A percentile compares a stretch with the other conserved stretches of the same genome.
phyloP scores from a whole-genome alignment of 2,329 filamentous ascomycete species.

The Claviceps maximensis region DNA sequence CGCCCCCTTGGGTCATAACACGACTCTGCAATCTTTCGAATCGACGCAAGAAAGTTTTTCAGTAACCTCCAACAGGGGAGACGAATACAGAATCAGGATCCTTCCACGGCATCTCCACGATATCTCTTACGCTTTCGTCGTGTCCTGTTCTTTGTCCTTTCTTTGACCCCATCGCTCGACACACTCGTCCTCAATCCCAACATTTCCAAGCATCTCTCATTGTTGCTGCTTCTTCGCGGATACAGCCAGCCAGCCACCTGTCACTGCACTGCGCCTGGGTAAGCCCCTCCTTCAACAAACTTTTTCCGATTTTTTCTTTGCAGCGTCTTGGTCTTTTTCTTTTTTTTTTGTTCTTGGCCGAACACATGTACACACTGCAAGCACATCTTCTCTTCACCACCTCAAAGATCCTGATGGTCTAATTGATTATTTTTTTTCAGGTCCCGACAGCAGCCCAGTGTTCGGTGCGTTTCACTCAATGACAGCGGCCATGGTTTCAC shows the following conservation, averaged over 20 bases:
- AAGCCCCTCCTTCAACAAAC: background rate
- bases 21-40: background rate
- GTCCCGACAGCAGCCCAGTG: background rate
- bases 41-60: background rate
- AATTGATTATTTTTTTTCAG: background rate
- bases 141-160: background rate
- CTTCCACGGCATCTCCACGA: too few species aligned
- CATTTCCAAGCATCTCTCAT: background rate
- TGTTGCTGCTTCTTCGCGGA: background rate
- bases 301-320: background rate
- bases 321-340: background rate
- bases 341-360: background rate
- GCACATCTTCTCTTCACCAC: background rate
- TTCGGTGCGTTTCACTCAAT: background rate
- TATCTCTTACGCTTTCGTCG: too few species aligned
- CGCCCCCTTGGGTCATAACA: background rate
- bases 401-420: background rate
- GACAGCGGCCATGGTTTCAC: slow-evolving; percentile 9
- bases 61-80: too few species aligned
- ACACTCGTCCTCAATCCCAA: background rate
- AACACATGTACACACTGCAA: background rate
- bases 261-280: background rate
- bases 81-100: background rate
- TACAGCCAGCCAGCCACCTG: background rate
- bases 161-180: background rate